A percentile compares a stretch with the other conserved stretches of the same genome.
These are phyloP conservation scores for Solidago caesia DNA, from an alignment of 129 eudicot genomes.

Conservation along the genomic window DNA sequence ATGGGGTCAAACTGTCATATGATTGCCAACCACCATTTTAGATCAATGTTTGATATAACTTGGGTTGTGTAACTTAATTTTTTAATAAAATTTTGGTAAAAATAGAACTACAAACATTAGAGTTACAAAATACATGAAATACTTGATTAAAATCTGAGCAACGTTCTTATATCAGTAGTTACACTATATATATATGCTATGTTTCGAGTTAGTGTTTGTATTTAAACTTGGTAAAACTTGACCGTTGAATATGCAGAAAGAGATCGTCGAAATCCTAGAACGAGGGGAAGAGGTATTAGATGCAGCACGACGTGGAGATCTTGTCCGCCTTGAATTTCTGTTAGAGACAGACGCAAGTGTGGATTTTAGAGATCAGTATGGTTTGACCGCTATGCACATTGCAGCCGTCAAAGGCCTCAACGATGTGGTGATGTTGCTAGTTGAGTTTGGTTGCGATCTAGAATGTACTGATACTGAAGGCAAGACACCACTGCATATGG, in stretches of 20 bases:
- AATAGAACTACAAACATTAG: no score
- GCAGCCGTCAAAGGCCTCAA: constrained; percentile 73
- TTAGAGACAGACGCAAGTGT: constrained; percentile 52
- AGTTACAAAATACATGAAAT: no score
- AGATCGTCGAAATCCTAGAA: constrained; percentile 47
- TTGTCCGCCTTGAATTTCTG: constrained; percentile 38
- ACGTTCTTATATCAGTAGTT: no score
- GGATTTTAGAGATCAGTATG: constrained; percentile 58
- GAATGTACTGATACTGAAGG: constrained; percentile 57
- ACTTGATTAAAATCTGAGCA: no score
- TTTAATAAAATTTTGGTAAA: no score
- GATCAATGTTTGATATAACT: no score
- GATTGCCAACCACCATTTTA: no score
- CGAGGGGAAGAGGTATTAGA: constrained; percentile 54
- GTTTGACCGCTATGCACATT: constrained; percentile 57
- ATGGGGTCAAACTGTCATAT: no score
- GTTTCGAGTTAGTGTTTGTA: background rate
- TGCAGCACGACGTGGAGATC: constrained; percentile 59
- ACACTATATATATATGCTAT: no score
- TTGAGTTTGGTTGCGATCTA: constrained; percentile 57
- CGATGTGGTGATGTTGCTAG: constrained; percentile 67
- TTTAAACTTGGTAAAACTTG: background rate
- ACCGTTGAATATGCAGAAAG: constrained; percentile 31
- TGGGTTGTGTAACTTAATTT: no score
- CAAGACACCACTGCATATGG: constrained; percentile 66